Conservation (phyloP, 345 rosid genomes). For the Ceriops decandra region DNA sequence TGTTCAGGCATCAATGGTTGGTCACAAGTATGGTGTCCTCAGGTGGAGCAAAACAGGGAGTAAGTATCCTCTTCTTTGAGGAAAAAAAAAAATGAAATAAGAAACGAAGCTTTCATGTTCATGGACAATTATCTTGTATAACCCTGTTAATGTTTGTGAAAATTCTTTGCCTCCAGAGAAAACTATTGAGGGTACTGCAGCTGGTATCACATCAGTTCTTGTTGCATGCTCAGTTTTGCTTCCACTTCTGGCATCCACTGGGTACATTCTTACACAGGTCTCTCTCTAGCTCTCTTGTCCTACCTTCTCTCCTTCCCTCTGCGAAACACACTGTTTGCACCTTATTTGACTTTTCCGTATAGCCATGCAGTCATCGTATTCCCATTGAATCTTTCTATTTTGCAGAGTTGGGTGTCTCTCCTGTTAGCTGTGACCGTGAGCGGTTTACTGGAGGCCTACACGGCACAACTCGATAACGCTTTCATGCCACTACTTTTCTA, state of each 20-base stretch:
- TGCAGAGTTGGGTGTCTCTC: slow-evolving; percentile 88
- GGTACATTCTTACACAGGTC: slow-evolving; percentile 70
- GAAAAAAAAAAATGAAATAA: neutral
- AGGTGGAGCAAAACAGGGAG: slow-evolving; percentile 96
- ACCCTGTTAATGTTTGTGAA: slow-evolving; percentile 18
- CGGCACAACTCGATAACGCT: slow-evolving; percentile 88
- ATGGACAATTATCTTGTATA: neutral
- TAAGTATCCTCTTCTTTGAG: slow-evolving; percentile 25
- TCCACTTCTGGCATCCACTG: slow-evolving; percentile 79
- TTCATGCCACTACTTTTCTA: slow-evolving; percentile 93
- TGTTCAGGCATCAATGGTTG: slow-evolving; percentile 90
- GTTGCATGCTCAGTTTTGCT: slow-evolving; percentile 75
- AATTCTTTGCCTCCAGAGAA: slow-evolving; percentile 51
- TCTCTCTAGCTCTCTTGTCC: neutral
- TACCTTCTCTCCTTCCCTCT: slow-evolving; percentile 11
- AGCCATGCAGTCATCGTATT: neutral
- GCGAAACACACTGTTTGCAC: no score
- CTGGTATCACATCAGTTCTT: slow-evolving; percentile 83
- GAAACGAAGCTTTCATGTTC: neutral
- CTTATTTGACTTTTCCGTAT: no score
- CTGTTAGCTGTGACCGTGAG: slow-evolving; percentile 68
- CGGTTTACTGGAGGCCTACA: slow-evolving; percentile 92
- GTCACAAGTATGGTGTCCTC: slow-evolving; percentile 89
- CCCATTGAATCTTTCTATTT: slow-evolving; percentile 1
- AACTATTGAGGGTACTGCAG: slow-evolving; percentile 97